Evolutionary conservation across 345 rosid species (phyloP), one percentile per base, ranked within the genome.

Genomic region (Erysimum cheiranthoides): DNA sequence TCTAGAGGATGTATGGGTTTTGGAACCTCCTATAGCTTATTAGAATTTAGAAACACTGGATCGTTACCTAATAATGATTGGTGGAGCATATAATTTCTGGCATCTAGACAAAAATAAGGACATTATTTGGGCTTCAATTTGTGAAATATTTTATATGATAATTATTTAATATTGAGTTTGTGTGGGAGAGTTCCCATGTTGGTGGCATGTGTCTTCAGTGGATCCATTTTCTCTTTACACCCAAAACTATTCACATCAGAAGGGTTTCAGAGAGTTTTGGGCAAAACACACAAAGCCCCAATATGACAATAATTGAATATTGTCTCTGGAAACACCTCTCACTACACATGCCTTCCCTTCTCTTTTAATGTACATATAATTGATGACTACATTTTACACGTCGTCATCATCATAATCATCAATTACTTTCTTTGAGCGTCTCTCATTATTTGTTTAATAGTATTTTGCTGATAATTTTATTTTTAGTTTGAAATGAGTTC

Each of bases 181-280:
- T 64, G 43, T 39, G 69, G 51, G 52, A 76, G 70, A 40, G 58
- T 68, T 52, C 21, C 57, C 70, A 66, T 78, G 78, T 73, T 78
- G 74, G 74, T 66, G 10, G 82, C 78, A 73, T 73, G 75, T 76
- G 75, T 70, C 13, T 76, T 65, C 64, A 65, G 66, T 77, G 80
- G 76, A 77, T 63, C 67, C 76, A 70, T 77, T 56, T 67, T 58
- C 67, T 64, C 67, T 71, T 71, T 71, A 70, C 80, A 77, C 51
- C 80, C 52, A 46, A 35, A 69, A 70, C 47, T 62, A 61, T 61
- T 61, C 63, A 51, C 25, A 63, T 17, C 66, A 54, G 3, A 77
- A 52, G 36, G 12, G 11, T 76, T 76, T 62, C 58, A 61, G 21
- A 35, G 58, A 47, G 61, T 39, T 61, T 68, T 52, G 57, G 59